Base-by-base conservation (phyloP, 208 protist species). In the Leishmania arabica region DNA sequence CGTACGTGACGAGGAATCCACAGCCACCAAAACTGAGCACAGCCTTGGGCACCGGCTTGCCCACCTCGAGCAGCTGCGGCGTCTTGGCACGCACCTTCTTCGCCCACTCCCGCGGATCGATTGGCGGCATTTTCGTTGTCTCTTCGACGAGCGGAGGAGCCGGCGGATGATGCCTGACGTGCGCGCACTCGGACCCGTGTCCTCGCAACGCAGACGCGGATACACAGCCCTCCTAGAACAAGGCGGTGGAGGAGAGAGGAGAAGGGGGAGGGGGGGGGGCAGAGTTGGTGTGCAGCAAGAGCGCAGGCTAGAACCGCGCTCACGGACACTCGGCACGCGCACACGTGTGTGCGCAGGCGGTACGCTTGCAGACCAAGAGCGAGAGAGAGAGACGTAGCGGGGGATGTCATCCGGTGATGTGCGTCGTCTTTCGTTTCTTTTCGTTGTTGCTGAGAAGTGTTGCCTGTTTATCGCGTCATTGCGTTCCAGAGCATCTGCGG, bases 1-100 rank as follows among this genome's bases (percentile, higher is more conserved):
- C 77, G 81, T 98, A 98, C 31, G 93, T 97, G 42, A 96, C 92
- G 40, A 98, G 90, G 77, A 96, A 97, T 15, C 93, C 95, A 66
- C 87, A 89, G 34, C 92, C 95, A 53, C 95, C 95, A 84, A 98
- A 98, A 81, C 92, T 96, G 5, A 98, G 81, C 19, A 98, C 93
- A 8, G 88, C 91, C 82, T 95, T 96, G 0, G 93, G 95, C 19
- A 92, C 87, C 1, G 90, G 87, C 79, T 95, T 94, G 47, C 95
- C 95, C 9, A 98, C 91, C 79, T 98, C 90, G 17, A 96, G 83
- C 62, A 98, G 86, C 47, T 89, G 88, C 53, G 95, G 95, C 9
- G 93, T 96, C 83, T 96, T 95, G 47, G 92, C 86, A 1, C 92
- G 91, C 65, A 97, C 90, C 82, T 95, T 95, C 69, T 90, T 92